Evolutionary conservation across 176 grass and related monocot species (phyloP).

Genomic region (Oropetium thomaeum): DNA sequence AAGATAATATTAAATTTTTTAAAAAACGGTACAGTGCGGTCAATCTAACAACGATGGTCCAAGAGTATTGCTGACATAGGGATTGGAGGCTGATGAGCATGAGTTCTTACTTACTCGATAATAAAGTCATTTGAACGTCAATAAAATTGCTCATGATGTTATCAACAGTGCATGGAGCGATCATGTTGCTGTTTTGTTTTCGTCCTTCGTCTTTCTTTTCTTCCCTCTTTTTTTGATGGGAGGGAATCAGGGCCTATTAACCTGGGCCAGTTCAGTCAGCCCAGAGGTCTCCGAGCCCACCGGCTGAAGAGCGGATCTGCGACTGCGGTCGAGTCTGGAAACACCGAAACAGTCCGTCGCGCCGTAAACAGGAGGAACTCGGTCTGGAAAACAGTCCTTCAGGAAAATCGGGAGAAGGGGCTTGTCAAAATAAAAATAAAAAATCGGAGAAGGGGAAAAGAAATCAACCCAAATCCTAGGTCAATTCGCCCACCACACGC

Average conservation of each 20-base stretch:
- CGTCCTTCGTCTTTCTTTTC: too few relatives aligned
- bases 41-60: neutral
- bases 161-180: neutral
- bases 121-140: neutral
- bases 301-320: neutral
- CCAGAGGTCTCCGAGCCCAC: neutral
- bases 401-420: neutral
- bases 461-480: conserved; percentile 39
- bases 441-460: neutral
- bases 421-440: too few relatives aligned
- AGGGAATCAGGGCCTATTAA: too few relatives aligned
- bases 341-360: conserved; percentile 1
- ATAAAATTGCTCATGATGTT: neutral
- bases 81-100: too few relatives aligned
- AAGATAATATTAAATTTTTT: too few relatives aligned
- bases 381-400: too few relatives aligned
- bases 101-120: too few relatives aligned
- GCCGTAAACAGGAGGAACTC: neutral
- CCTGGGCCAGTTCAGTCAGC: too few relatives aligned
- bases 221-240: too few relatives aligned
- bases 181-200: neutral
- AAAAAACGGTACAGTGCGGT: too few relatives aligned
- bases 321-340: neutral
- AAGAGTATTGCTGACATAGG: too few relatives aligned
- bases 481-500: conserved; percentile 28